Base-by-base conservation (phyloP, 768 basidiomycete species). In the Serendipita indica region DNA sequence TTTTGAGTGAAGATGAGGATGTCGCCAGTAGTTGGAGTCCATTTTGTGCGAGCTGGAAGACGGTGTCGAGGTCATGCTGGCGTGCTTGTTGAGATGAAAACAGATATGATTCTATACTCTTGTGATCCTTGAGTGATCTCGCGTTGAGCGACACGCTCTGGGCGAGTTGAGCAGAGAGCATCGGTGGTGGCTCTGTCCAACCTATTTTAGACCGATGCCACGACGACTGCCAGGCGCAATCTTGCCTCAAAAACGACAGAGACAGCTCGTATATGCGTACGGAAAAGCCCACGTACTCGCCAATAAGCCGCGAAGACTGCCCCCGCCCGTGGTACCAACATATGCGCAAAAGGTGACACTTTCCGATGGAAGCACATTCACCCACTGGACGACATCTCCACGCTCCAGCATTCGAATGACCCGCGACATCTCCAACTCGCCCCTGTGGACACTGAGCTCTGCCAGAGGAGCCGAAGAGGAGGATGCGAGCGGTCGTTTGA, bases 361-460 rank as follows among this genome's bases (percentile, higher is more conserved):
- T 63, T 82, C 89, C 0, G 92, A 94, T 72, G 91, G 92, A 10
- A 85, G 87, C 27, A 87, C 86, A 0, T 90, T 89, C 68, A 81
- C 79, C 3, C 87, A 92, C 64, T 86, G 84, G 79, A 89, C 86
- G 12, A 93, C 91, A 1, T 89, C 90, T 0, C 91, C 92, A 0
- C 82, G 82, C 3, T 83, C 84, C 2, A 69, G 79, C 34, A 78
- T 89, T 45, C 79, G 82, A 34, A 75, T 93, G 46, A 87, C 90
- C 18, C 81, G 90, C 39, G 91, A 94, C 65, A 83, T 87, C 54
- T 88, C 86, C 14, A 96, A 91, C 68, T 83, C 91, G 65, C 87
- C 91, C 1, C 70, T 89, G 3, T 96, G 86, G 85, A 86, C 88
- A 66, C 79, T 84, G 2, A 78, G 79, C 2, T 71, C 75, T 61